These are phyloP conservation scores for Microthyrium microscopicum DNA, from an alignment of 2,329 filamentous ascomycete species.

Conservation along the genomic window DNA sequence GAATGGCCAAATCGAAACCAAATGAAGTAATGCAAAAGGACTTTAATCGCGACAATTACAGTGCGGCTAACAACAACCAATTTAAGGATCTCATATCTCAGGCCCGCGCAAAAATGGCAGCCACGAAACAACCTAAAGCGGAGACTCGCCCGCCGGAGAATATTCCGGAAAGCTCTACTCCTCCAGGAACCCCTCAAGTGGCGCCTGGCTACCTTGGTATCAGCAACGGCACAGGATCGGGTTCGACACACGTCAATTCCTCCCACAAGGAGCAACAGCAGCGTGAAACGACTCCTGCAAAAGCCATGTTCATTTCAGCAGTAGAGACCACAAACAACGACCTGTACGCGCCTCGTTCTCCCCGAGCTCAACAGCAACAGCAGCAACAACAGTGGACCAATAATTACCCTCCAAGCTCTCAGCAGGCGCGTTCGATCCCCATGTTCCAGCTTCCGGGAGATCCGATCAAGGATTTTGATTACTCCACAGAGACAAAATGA, in stretches of 20 bases:
- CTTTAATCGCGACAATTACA: conserved; percentile 69
- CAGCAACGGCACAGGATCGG: too few relatives aligned
- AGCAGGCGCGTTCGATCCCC: conserved; percentile 13
- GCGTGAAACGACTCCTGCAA: too few relatives aligned
- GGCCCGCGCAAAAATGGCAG: conserved; percentile 42
- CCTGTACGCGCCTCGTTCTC: neutral
- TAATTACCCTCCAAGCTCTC: neutral
- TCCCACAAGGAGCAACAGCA: too few relatives aligned
- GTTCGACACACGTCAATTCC: too few relatives aligned
- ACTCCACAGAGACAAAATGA: too few relatives aligned
- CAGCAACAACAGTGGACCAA: neutral
- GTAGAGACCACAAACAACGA: too few relatives aligned
- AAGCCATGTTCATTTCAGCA: too few relatives aligned
- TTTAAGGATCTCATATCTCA: conserved; percentile 68
- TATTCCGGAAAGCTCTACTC: neutral
- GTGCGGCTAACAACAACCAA: conserved; percentile 50
- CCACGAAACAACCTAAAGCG: conserved; percentile 16
- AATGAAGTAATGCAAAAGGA: conserved; percentile 61
- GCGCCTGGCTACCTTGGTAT: too few relatives aligned
- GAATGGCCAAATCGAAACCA: conserved; percentile 27
- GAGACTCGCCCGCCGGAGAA: conserved; percentile 10
- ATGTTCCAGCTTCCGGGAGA: conserved; percentile 28
- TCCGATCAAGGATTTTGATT: conserved; percentile 23
- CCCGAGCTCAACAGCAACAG: neutral
- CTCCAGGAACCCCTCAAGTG: too few relatives aligned